A percentile compares a stretch with the other conserved stretches of the same genome.
Conservation (phyloP, 192 early-diverging fungal genomes). For the Umbelopsis isabellina region DNA sequence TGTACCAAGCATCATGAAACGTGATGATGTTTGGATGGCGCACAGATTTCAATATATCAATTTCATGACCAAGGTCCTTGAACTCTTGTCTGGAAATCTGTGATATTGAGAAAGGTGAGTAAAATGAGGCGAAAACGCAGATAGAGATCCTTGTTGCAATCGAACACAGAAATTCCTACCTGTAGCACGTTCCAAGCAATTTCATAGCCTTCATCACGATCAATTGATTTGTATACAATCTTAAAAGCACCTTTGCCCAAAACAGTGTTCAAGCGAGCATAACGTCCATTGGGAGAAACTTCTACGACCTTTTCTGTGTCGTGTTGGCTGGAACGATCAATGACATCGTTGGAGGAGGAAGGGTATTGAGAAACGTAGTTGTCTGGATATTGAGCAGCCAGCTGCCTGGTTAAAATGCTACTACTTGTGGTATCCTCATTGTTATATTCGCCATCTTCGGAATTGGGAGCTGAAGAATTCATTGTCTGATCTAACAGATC, state of each 20-base stretch:
- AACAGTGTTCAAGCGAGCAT: conserved; percentile 56
- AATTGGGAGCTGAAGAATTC: not conserved
- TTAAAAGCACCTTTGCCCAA: conserved; percentile 89
- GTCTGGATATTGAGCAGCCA: conserved; percentile 39
- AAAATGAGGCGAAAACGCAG: not conserved
- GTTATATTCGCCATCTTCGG: conserved; percentile 16
- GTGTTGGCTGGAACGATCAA: conserved; percentile 52
- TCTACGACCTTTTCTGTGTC: conserved; percentile 60
- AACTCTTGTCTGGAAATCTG: conserved; percentile 76
- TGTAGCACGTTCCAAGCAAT: conserved; percentile 89
- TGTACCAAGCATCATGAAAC: conserved; percentile 78
- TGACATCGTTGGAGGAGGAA: conserved; percentile 40
- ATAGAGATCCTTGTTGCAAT: no score
- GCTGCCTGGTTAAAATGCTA: conserved; percentile 25
- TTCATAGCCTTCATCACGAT: conserved; percentile 87
- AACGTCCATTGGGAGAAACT: conserved; percentile 53
- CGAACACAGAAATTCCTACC: conserved; percentile 30
- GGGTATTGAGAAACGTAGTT: conserved; percentile 29
- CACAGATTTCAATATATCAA: conserved; percentile 78
- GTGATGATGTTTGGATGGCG: conserved; percentile 85
- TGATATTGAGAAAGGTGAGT: conserved; percentile 6
- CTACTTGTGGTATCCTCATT: conserved; percentile 24
- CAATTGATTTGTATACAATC: conserved; percentile 85
- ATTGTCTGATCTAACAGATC: not conserved
- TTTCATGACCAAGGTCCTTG: conserved; percentile 72